Base-by-base conservation (phyloP, 768 basidiomycete genomes). In the Tylopilus felleus region DNA sequence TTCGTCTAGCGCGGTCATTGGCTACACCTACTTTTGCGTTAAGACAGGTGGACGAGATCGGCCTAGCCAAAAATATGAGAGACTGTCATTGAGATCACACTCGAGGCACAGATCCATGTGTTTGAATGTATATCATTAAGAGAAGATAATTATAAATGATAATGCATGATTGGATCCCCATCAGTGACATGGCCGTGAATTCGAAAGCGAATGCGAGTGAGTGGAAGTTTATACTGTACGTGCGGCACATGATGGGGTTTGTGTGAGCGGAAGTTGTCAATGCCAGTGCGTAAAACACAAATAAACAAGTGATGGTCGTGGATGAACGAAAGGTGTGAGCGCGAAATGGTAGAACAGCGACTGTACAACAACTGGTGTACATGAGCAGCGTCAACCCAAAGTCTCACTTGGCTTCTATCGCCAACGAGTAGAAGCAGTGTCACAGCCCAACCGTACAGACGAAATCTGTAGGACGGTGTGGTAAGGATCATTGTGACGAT, bases 111-210 rank as follows among this genome's bases (percentile, higher is more conserved):
- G 10, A 19, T 38, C n/a, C 49, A 28, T 45, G 47, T 44, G 25
- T 52, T 53, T 10, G 39, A 56, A 55, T 57, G 57, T 67, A 56
- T 52, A 50, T 58, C 43, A 66, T 68, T 68, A 68, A 40, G 53
- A 47, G 56, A 58, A 57, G 45, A 59, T 65, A 65, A 53, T 57
- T 57, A 56, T 69, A 69, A 50, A 58, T 64, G 60, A 60, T 55
- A 53, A 65, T 67, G 67, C 67, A 64, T 67, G 62, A 53, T 52
- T 52, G 62, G 25, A 47, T 58, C 53, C 38, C 49, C 57, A 56
- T 65, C 57, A 57, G 40, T 60, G 63, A 57, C 47, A 57, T 65
- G 54, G 39, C 50, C 33, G 49, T 63, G 66, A 65, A 46, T 53
- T 59, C 51, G 57, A 60, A 38, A 54, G 62, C 47, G 25, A 47